These are phyloP conservation scores for Aspergillus sergii DNA, from an alignment of 2,329 filamentous ascomycete genomes.

Conservation along the genomic window DNA sequence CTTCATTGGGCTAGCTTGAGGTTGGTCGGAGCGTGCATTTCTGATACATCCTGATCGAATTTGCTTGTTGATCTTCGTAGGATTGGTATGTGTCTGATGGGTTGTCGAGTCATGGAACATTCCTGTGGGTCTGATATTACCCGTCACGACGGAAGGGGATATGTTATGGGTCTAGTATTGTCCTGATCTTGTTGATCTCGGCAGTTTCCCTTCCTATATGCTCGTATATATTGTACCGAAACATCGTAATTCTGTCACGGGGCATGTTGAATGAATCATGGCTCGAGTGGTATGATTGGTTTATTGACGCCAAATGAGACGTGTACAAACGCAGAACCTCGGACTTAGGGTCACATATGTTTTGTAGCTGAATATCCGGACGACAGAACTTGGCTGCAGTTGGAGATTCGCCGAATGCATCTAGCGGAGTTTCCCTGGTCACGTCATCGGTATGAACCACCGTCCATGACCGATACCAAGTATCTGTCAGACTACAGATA, in stretches of 20 bases:
- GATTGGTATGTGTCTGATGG: neutral
- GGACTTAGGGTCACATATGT: neutral
- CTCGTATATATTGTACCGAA: neutral
- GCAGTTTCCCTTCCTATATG: neutral
- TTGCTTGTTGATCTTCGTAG: neutral
- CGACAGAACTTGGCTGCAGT: neutral
- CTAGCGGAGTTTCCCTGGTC: neutral
- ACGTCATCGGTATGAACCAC: neutral
- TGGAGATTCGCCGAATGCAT: neutral
- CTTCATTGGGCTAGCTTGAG: neutral
- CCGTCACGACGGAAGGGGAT: neutral
- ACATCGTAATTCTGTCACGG: neutral
- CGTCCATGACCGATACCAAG: neutral
- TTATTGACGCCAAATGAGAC: neutral
- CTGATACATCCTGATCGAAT: neutral
- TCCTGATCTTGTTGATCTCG: neutral
- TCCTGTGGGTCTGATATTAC: neutral
- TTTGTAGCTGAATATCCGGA: neutral
- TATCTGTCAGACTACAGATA: neutral
- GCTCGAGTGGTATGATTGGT: neutral
- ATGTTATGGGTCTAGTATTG: neutral
- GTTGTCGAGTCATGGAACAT: neutral
- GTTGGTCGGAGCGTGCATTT: neutral
- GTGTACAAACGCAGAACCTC: neutral
- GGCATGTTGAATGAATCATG: neutral